Evolutionary conservation across 2,329 filamentous ascomycete genomes (phyloP).

Genomic region (Diaporthe vaccinii): DNA sequence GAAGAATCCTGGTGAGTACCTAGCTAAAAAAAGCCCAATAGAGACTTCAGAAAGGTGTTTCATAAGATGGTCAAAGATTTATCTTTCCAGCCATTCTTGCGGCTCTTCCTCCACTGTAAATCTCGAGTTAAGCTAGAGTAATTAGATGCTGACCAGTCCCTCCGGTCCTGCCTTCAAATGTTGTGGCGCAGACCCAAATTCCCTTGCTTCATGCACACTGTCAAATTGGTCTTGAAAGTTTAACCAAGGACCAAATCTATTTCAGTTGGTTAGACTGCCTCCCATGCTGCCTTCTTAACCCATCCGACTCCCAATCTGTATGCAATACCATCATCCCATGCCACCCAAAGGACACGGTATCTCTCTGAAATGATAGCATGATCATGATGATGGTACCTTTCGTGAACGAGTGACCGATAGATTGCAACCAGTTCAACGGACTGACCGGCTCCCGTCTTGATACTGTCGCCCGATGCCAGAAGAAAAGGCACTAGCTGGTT

Average conservation of each 20-base stretch:
- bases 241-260: constrained; percentile 4
- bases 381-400: neutral
- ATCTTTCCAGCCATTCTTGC: too few species aligned
- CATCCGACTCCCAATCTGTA: constrained; percentile 20
- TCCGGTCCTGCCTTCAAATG: neutral
- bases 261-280: neutral
- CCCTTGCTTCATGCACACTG: neutral
- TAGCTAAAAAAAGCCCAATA: too few species aligned
- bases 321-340: neutral
- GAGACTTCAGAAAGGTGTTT: too few species aligned
- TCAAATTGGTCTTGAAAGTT: neutral
- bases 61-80: too few species aligned
- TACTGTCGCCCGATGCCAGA: neutral
- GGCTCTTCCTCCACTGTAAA: too few species aligned
- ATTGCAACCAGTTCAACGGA: neutral
- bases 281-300: neutral
- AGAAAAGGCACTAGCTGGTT: neutral
- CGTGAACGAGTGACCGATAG: neutral
- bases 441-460: neutral
- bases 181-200: too few species aligned
- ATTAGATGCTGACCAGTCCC: neutral
- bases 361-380: neutral
- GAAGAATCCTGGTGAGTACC: too few species aligned
- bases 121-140: too few species aligned
- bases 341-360: constrained; percentile 8